Conservation (phyloP, 768 basidiomycete species). For the Rhizopogon vesiculosus region DNA sequence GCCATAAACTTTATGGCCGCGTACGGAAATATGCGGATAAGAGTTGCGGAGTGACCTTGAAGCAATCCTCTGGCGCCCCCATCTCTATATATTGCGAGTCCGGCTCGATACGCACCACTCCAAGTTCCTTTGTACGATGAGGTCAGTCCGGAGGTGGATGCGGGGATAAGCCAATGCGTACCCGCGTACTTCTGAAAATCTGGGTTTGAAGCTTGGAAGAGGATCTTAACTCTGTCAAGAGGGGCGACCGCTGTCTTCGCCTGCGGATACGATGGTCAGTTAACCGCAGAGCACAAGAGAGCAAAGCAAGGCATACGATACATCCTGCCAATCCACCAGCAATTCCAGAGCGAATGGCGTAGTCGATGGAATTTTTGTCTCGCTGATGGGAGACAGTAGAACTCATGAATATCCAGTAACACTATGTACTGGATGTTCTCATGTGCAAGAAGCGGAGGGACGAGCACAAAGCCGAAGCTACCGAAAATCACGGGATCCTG, state of each 20-base stretch:
- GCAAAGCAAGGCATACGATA: constrained; percentile 55
- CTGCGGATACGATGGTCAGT: constrained; percentile 33
- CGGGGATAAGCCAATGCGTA: constrained; percentile 28
- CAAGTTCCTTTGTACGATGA: constrained; percentile 60
- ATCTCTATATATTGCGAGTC: constrained; percentile 61
- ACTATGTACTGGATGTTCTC: not conserved
- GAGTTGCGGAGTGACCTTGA: constrained; percentile 94
- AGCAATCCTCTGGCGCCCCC: constrained; percentile 77
- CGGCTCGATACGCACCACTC: constrained; percentile 79
- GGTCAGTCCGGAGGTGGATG: constrained; percentile 20
- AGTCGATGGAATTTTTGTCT: constrained; percentile 54
- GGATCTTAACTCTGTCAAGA: constrained; percentile 95
- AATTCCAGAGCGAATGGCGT: constrained; percentile 76
- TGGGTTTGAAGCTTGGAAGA: constrained; percentile 95
- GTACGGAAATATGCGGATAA: constrained; percentile 93
- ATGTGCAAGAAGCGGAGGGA: constrained; percentile 2
- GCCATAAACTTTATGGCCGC: constrained; percentile 97
- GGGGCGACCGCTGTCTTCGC: constrained; percentile 95
- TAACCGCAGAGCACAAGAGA: constrained; percentile 4
- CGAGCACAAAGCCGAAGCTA: not conserved
- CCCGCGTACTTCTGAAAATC: constrained; percentile 94
- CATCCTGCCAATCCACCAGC: constrained; percentile 95
- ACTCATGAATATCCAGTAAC: constrained; percentile 24
- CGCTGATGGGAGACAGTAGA: constrained; percentile 30
- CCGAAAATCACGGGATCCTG: not conserved